Evolutionary conservation across 306 rosid species (phyloP).

Genomic region (Trichosanthes cucumerina): DNA sequence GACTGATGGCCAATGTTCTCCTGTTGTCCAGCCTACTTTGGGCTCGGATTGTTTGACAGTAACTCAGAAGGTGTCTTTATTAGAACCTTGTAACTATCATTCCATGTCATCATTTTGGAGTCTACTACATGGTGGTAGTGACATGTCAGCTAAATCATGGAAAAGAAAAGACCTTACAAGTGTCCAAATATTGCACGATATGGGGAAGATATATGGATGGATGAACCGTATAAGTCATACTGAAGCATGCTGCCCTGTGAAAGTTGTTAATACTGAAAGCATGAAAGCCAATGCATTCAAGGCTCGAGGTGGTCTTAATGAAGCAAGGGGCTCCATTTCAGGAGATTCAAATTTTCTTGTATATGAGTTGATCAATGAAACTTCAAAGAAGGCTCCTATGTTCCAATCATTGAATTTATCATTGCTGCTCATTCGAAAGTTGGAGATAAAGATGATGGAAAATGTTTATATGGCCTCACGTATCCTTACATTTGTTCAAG

Average conservation of each 20-base stretch:
- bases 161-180: conserved; percentile 30
- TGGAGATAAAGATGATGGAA: conserved; percentile 17
- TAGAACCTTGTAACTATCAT: conserved; percentile 27
- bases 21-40: conserved; percentile 21
- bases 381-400: conserved; percentile 18
- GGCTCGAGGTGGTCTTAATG: conserved; percentile 1
- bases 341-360: conserved; percentile 19
- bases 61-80: conserved; percentile 35
- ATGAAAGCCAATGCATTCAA: conserved; percentile 17
- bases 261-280: conserved; percentile 25
- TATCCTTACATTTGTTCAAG: conserved; percentile 29
- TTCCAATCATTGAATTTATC: conserved; percentile 9
- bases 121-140: conserved; percentile 15
- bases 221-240: conserved; percentile 23
- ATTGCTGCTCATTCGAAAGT: conserved; percentile 17
- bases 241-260: conserved; percentile 14
- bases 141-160: conserved; percentile 21
- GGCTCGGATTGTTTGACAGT: conserved; percentile 31
- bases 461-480: conserved; percentile 37
- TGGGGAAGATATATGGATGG: conserved; percentile 38
- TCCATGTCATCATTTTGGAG: conserved; percentile 37
- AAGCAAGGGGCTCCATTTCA: conserved; percentile 20
- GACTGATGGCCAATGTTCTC: conserved; percentile 17
- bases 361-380: conserved; percentile 18
- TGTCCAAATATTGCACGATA: conserved; percentile 28